Base-by-base conservation (phyloP, 139 green algal species). In the Ulvella scutata region DNA sequence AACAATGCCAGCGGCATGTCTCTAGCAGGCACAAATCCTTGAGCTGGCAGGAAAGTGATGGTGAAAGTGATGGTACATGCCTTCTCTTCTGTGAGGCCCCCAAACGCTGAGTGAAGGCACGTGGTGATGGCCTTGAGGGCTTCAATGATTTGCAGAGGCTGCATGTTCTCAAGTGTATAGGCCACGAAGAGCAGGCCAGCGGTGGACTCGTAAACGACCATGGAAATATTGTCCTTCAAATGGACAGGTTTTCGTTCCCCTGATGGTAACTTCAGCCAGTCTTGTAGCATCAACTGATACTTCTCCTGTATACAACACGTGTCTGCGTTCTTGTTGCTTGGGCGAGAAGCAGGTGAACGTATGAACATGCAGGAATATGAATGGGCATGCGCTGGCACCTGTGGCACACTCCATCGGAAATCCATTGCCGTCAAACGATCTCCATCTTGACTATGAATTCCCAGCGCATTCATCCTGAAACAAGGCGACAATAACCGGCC, bases 101-200 rank as follows among this genome's bases (percentile, higher is more conserved):
- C 51, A 23, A 67, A 67, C 33, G 51, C 51, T 34, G 51, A 67
- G 51, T 67, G 51, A 34, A 67, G 20, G 20, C 31, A 67, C 9
- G 20, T 67, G 4, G 51, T 67, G 17, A 67, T 67, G 20, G 51
- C 51, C 51, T 67, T 67, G n/a, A 67, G 17, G 51, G 51, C 31
- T 26, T 67, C 51, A 1, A 67, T 67, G 7, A 67, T 26, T 67
- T 67, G 51, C 9, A 67, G 51, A 10, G 51, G 51, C 20, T 67
- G 51, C 51, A 67, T 36, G 51, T 67, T 67, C 7, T 67, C 51
- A 67, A 67, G 51, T 6, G 51, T 67, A 67, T 67, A 67, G 31
- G 51, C 51, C 10, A 67, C 51, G 33, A 67, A 67, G 4, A 67
- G 17, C 6, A 67, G 51, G 13, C 51, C 51, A 36, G 51, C 31